phyloP scores from a whole-genome alignment of 2,329 filamentous ascomycete genomes.

The Cladophialophora psammophila region DNA sequence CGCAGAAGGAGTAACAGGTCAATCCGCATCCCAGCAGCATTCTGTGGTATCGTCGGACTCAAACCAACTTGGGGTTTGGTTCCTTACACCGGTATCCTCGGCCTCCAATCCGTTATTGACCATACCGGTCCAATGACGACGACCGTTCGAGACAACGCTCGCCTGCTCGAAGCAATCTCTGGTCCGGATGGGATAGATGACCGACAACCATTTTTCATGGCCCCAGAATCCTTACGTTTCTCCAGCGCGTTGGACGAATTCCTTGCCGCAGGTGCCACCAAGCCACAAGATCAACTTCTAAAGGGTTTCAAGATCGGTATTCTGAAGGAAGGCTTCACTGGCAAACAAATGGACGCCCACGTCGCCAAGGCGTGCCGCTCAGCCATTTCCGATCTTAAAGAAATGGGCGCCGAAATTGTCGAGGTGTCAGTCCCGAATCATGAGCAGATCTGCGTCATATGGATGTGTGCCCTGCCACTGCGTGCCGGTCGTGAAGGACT shows the following conservation, averaged over 20 bases:
- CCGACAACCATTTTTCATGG: conserved; percentile 41
- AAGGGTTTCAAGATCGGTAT: conserved; percentile 53
- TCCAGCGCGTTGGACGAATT: not conserved
- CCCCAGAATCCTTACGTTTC: conserved; percentile 28
- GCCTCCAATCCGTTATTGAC: conserved; percentile 58
- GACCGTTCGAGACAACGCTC: conserved; percentile 50
- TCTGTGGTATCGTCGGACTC: conserved; percentile 58
- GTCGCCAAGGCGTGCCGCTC: conserved; percentile 53
- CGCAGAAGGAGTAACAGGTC: conserved; percentile 50
- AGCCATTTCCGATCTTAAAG: conserved; percentile 52
- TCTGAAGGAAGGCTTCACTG: conserved; percentile 56
- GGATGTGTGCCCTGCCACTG: conserved; percentile 10
- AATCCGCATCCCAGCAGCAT: conserved; percentile 51
- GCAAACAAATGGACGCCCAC: conserved; percentile 48
- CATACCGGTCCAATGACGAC: conserved; percentile 55
- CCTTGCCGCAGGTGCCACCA: conserved; percentile 4
- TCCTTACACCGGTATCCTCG: conserved; percentile 57
- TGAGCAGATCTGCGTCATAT: conserved; percentile 33
- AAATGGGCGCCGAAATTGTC: conserved; percentile 58
- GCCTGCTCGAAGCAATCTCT: conserved; percentile 53
- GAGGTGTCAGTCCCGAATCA: conserved; percentile 25
- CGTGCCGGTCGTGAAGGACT: conserved; percentile 11
- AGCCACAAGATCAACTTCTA: conserved; percentile 5
- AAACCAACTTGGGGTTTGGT: conserved; percentile 60
- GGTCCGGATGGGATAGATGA: conserved; percentile 57